A percentile compares a stretch with the other conserved stretches of the same genome.
Conservation (phyloP, 768 basidiomycete species). For the Rhizopogon salebrosus region DNA sequence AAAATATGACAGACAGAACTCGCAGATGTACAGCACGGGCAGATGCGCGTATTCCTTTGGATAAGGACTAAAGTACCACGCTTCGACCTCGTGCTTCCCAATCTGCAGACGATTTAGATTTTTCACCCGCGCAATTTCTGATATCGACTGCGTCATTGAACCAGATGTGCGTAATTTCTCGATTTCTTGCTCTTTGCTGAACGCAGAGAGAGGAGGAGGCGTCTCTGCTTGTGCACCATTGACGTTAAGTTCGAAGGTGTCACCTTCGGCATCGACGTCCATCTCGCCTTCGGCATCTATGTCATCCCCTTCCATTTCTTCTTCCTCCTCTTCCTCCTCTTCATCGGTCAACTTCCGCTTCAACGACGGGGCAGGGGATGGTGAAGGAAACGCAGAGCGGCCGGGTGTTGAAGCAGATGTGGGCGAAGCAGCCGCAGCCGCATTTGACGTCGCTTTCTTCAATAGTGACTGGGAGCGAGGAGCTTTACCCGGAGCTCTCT, state of each 20-base stretch:
- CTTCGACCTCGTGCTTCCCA: slow-evolving; percentile 93
- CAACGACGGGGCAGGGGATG: slow-evolving; percentile 54
- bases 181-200: slow-evolving; percentile 98
- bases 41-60: slow-evolving; percentile 97
- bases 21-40: slow-evolving; percentile 94
- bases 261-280: slow-evolving; percentile 63
- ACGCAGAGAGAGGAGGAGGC: slow-evolving; percentile 51
- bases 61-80: slow-evolving; percentile 99
- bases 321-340: slow-evolving; percentile 57
- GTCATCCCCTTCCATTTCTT: slow-evolving; percentile 47
- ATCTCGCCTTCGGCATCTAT: slow-evolving; percentile 49
- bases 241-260: slow-evolving; percentile 62
- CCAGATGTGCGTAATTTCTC: slow-evolving; percentile 97
- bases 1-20: slow-evolving; percentile 94
- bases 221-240: slow-evolving; percentile 41
- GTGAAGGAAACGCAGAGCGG: slow-evolving; percentile 37
- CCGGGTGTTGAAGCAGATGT: slow-evolving; percentile 48
- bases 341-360: slow-evolving; percentile 69
- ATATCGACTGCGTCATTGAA: slow-evolving; percentile 98
- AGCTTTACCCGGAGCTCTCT: slow-evolving; percentile 60
- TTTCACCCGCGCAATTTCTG: slow-evolving; percentile 96
- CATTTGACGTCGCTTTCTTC: slow-evolving; percentile 67
- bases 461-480: slow-evolving; percentile 55
- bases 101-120: slow-evolving; percentile 97
- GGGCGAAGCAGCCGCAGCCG: slow-evolving; percentile 58